A percentile compares a stretch with the other conserved stretches of the same genome.
phyloP scores from a whole-genome alignment of 257 asterid species.

The Petunia secreta region DNA sequence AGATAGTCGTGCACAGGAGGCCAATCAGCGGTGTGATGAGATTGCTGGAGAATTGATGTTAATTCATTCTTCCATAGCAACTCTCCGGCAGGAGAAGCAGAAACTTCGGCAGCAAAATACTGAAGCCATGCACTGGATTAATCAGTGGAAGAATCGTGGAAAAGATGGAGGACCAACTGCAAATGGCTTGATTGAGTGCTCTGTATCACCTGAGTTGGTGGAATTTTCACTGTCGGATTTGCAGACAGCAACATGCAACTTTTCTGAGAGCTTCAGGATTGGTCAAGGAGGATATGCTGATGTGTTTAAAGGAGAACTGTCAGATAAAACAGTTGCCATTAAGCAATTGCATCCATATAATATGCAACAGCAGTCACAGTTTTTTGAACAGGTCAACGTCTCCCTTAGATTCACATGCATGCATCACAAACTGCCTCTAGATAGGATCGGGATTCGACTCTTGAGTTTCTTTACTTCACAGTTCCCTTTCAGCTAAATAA shows the following conservation, averaged over 20 bases:
- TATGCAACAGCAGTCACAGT: constrained; percentile 55
- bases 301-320: constrained; percentile 80
- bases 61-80: constrained; percentile 57
- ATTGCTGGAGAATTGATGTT: constrained; percentile 61
- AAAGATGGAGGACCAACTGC: constrained; percentile 32
- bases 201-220: constrained; percentile 41
- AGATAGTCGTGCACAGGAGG: constrained; percentile 65
- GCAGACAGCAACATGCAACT: constrained; percentile 73
- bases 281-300: constrained; percentile 70
- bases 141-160: constrained; percentile 54
- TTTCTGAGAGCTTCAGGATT: constrained; percentile 75
- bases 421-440: constrained; percentile 4
- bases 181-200: constrained; percentile 28
- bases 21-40: constrained; percentile 57
- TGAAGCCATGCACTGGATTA: constrained; percentile 66
- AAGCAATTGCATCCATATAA: constrained; percentile 63
- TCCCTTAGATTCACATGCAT: not conserved
- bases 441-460: constrained; percentile 15
- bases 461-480: constrained; percentile 9
- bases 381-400: constrained; percentile 53
- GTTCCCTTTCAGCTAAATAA: not conserved
- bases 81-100: constrained; percentile 58
- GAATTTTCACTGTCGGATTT: constrained; percentile 65
- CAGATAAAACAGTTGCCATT: constrained; percentile 63
- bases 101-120: constrained; percentile 56